A percentile compares a stretch with the other conserved stretches of the same genome.
phyloP scores from a whole-genome alignment of 2,329 filamentous ascomycete genomes.

The Anisogramma anomala region DNA sequence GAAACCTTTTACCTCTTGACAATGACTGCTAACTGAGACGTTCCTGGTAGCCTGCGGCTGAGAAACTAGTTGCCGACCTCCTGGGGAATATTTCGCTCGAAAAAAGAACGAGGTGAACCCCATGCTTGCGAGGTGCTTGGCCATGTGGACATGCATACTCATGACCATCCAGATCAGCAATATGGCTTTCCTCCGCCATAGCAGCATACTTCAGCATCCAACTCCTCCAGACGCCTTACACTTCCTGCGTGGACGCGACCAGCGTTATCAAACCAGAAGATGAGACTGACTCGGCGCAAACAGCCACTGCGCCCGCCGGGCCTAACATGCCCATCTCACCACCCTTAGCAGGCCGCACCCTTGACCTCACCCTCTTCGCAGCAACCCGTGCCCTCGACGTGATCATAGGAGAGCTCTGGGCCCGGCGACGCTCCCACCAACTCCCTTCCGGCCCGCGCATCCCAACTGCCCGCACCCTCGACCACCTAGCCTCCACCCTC shows the following conservation, averaged over 20 bases:
- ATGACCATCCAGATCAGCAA: slow-evolving; percentile 33
- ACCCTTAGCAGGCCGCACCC: slow-evolving; percentile 53
- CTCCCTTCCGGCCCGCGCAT: slow-evolving; percentile 24
- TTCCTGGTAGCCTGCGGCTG: slow-evolving; percentile 3
- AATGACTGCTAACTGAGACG: neutral
- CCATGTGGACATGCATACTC: neutral
- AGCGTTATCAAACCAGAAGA: slow-evolving; percentile 21
- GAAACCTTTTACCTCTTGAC: too few relatives aligned
- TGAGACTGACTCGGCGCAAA: slow-evolving; percentile 10
- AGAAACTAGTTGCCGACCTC: slow-evolving; percentile 4
- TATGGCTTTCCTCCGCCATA: slow-evolving; percentile 46
- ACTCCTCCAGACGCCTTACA: slow-evolving; percentile 37
- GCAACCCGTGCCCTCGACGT: slow-evolving; percentile 62
- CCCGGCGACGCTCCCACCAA: slow-evolving; percentile 33
- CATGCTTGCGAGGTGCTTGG: neutral
- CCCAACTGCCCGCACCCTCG: slow-evolving; percentile 19
- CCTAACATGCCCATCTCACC: neutral
- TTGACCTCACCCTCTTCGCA: slow-evolving; percentile 75
- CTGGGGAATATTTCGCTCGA: neutral
- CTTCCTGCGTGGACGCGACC: slow-evolving; percentile 23
- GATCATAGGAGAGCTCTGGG: slow-evolving; percentile 55
- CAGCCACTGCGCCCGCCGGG: neutral
- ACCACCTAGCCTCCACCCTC: slow-evolving; percentile 30
- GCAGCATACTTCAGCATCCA: slow-evolving; percentile 46
- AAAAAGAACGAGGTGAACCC: slow-evolving; percentile 22